Evolutionary conservation across 2,329 filamentous ascomycete species (phyloP), one percentile per base, ranked within the genome.

Genomic region (Hawksworthiomyces lignivorus): DNA sequence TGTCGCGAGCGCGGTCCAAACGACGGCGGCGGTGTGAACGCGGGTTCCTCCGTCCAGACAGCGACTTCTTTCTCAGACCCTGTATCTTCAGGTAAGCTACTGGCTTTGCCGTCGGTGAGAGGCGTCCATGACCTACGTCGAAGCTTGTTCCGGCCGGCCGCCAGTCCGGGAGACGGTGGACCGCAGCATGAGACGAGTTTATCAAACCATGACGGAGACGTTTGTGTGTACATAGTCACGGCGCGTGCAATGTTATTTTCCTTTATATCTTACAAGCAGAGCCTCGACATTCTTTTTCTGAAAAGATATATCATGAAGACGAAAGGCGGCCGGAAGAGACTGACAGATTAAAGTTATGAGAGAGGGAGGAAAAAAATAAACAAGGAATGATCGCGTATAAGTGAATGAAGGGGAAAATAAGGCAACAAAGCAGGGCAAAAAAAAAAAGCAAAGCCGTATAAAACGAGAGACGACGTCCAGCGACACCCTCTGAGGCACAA

Each of bases 161-260:
- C 11, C 21, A 24, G 20, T 15, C 30, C 36, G 8, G 44, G 42
- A 2, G 48, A 45, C 2, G 47, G 36, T 48, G 65, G 62, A 48
- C 56, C 54, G 54, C 70, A 73, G 54, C 70, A 73, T 43, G 62
- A 59, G 44, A 62, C 59, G 48, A 73, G 48, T 44, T 63, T 65
- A 49, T 63, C 61, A 46, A 73, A 61, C 67, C 69, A 74, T 47
- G 68, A 68, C 46, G 62, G 53, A 54, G 63, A 64, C 34, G 61
- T 57, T 52, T 62, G 62, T 55, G 57, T 54, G 48, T 68, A 56
- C 53, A 67, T 62, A 54, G 59, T n/a, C n/a, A n/a, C n/a, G n/a
- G n/a, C n/a, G n/a, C n/a, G n/a, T n/a, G n/a, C n/a, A n/a, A n/a
- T n/a, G n/a, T n/a, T n/a, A n/a, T n/a, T n/a, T n/a, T n/a, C n/a